Base-by-base conservation (phyloP, 2,329 filamentous ascomycete genomes). In the Clarireedia hainanense region DNA sequence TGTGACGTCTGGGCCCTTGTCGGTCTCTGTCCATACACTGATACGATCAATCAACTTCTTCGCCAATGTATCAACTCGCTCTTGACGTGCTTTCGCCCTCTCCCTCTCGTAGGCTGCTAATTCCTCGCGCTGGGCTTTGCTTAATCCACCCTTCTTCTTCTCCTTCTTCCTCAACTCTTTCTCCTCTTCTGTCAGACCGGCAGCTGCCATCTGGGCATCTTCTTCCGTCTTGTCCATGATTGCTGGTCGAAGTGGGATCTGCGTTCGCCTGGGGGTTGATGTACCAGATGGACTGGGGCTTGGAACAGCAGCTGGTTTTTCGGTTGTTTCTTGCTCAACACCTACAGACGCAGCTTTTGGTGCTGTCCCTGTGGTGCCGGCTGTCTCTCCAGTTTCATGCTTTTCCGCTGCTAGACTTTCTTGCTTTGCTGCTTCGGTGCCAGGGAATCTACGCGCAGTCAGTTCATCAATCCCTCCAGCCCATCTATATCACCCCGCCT, bases 1-100 rank as follows among this genome's bases (percentile, higher is more conserved):
- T 36, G 92, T 97, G 58, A 96, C 89, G 64, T 95, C 91, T 14
- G 73, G 60, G 47, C 86, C 83, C 75, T 94, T 95, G 74, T 97
- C 94, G 3, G 92, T 96, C 76, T 99, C 94, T 5, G 94, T 96
- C 92, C 91, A 97, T 43, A 97, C 84, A 62, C 86, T 91, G 68
- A 97, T 83, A 57, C 91, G 87, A 71, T 96, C 90, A 58, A 94
- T 75, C 24, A 99, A 80, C 75, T 97, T 97, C 70, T 84, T 84
- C 12, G 84, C 78, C 15, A 99, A 80, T 6, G 83, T 94, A 58
- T 90, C 84, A 26, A 99, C 89, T 59, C 94, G 89, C 72, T 99
- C 91, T 69, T 96, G 84, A 45, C 94, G 88, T 60, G 95, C 84
- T 63, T 80, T 82, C 58, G 85, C 84, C 23, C 94, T 85, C 76